Evolutionary conservation across 1,284 basidiomycete genomes (phyloP).

Genomic region (Flammula alnicola): DNA sequence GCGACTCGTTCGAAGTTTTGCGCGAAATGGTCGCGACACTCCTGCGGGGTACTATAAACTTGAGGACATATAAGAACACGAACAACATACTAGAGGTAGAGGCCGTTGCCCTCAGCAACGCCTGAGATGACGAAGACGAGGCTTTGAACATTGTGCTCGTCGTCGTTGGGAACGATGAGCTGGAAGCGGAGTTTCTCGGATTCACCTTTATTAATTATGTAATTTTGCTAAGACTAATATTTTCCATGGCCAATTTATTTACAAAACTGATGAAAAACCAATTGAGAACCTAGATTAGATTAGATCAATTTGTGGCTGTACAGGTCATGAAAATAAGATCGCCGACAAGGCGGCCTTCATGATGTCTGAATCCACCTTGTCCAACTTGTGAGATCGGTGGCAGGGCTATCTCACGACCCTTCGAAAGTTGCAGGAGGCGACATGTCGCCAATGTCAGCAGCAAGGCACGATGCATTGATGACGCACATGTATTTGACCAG

Average conservation of each 20-base stretch:
- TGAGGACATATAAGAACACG: neutral
- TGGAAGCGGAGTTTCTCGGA: constrained; percentile 35
- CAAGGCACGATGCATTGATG: no score
- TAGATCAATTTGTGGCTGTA: no score
- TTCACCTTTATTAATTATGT: constrained; percentile 18
- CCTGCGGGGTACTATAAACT: constrained; percentile 26
- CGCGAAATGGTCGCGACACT: constrained; percentile 45
- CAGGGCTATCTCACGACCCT: no score
- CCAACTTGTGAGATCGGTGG: no score
- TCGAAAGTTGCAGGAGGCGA: no score
- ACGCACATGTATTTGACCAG: no score
- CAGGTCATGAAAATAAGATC: no score
- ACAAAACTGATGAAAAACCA: no score
- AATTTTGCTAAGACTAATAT: constrained; percentile 10
- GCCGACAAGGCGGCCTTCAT: no score
- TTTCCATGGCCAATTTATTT: constrained; percentile 3
- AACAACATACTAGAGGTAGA: constrained; percentile 30
- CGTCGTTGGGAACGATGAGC: constrained; percentile 30
- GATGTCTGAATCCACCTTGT: no score
- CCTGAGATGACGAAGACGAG: constrained; percentile 37
- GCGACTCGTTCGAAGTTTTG: constrained; percentile 38
- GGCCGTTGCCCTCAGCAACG: constrained; percentile 35
- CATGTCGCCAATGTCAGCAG: no score
- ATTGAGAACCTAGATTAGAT: no score
- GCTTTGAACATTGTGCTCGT: constrained; percentile 38